Evolutionary conservation across 768 basidiomycete species (phyloP), one percentile per base, ranked within the genome.

Genomic region (Lactarius hatsudake): DNA sequence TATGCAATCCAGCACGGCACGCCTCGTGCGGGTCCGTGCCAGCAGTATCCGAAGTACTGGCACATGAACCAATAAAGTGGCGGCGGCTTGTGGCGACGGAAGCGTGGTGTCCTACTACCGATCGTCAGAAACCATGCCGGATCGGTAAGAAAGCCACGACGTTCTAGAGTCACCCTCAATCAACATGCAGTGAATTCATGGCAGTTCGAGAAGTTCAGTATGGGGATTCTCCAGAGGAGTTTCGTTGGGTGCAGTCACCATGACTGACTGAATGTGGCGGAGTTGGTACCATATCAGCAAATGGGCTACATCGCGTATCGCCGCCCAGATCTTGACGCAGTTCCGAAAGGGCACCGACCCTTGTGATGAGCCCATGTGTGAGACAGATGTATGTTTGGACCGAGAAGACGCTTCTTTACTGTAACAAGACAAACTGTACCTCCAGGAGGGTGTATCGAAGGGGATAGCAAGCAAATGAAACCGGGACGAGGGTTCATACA

Each of bases 11-110:
- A 34, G 54, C n/a, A 62, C 23, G 67, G 54, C 26, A 62, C 23
- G 67, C 73, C 73, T 71, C 71, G 68, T 74, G 73, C 60, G 59
- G 32, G 63, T 36, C 36, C 56, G 62, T 45, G 59, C 63, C 42
- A 36, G 43, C 40, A 36, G 3, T 1, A 26, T 32, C 68, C 60
- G 36, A 7, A 5, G 30, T 20, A 5, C 20, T 42, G 61, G 61
- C 34, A 57, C 54, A 34, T 38, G 59, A 54, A 9, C 56, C 57
- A 42, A 36, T 59, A 42, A 43, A 26, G 12, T 18, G 45, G 7
- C 55, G 64, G 67, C 48, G 48, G 45, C 36, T 53, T 23, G 51
- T 38, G 36, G 51, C 34, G 34, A 40, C 30, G 18, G 56, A 51
- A 38, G 66, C n/a, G 42, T 34, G 28, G 28, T 45, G 13, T 51